Evolutionary conservation across 2,329 filamentous ascomycete species (phyloP).

Genomic region (Colletotrichum gloeosporioides): DNA sequence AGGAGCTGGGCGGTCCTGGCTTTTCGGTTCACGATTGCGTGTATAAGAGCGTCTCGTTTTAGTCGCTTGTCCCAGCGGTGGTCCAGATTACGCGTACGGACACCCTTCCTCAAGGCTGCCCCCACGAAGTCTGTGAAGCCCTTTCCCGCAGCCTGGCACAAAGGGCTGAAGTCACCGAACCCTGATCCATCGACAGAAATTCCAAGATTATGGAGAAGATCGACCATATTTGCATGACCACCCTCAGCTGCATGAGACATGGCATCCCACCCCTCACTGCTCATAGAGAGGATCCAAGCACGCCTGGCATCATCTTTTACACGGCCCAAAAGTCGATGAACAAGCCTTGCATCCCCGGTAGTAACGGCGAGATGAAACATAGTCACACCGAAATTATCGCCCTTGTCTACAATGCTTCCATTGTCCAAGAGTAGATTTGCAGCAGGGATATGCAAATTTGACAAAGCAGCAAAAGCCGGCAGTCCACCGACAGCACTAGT

Average conservation of each 20-base stretch:
- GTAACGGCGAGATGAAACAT: background rate
- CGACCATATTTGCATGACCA: background rate
- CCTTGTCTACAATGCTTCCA: background rate
- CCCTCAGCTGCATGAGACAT: background rate
- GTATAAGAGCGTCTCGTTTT: background rate
- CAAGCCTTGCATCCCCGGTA: background rate
- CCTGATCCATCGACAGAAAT: background rate
- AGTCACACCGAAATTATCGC: background rate
- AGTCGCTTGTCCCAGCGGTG: background rate
- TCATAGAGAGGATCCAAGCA: background rate
- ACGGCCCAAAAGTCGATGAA: background rate
- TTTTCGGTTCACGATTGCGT: background rate
- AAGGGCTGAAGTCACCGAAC: background rate
- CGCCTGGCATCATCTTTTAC: background rate
- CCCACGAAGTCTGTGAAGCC: background rate
- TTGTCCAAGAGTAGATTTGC: background rate
- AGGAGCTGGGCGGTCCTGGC: background rate
- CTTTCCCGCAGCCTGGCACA: background rate
- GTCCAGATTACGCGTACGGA: background rate
- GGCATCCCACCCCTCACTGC: background rate
- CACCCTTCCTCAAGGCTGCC: background rate
- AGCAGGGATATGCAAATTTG: background rate
- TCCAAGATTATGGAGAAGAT: background rate
- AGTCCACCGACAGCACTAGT: too few species aligned
- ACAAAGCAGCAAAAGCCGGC: background rate